Evolutionary conservation across 495 filamentous ascomycete species (phyloP).

Genomic region (Neurospora pannonica): DNA sequence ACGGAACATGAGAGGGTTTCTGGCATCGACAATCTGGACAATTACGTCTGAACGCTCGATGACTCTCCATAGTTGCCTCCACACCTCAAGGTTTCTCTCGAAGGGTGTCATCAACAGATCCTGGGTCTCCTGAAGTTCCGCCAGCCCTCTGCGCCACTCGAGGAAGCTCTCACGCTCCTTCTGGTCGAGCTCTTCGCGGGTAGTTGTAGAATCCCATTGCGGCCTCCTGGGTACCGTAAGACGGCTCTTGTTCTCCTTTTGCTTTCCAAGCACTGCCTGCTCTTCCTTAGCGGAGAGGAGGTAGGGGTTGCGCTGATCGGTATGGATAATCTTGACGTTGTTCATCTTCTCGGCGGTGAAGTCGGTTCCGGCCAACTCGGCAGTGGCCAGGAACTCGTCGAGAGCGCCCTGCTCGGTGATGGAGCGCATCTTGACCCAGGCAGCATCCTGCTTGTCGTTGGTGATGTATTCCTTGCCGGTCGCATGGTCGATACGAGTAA

Average conservation of each 20-base stretch:
- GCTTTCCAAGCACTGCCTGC: conserved; percentile 64
- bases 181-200: conserved; percentile 66
- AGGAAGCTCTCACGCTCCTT: conserved; percentile 74
- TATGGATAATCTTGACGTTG: conserved; percentile 96
- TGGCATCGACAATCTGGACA: conserved; percentile 96
- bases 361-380: conserved; percentile 92
- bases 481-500: conserved; percentile 50
- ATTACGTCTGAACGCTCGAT: conserved; percentile 94
- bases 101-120: conserved; percentile 98
- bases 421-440: conserved; percentile 95
- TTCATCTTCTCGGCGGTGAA: conserved; percentile 99
- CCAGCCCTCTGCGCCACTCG: conserved; percentile 82
- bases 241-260: conserved; percentile 61
- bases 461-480: conserved; percentile 61
- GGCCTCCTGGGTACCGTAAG: conserved; percentile 88
- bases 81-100: conserved; percentile 95
- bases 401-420: conserved; percentile 95
- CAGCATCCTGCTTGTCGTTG: conserved; percentile 63
- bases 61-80: conserved; percentile 97
- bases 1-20: conserved; percentile 89
- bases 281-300: conserved; percentile 85
- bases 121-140: conserved; percentile 83
- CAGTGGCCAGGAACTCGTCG: conserved; percentile 66
- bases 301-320: conserved; percentile 90
- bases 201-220: conserved; percentile 77